Evolutionary conservation across 176 grass and related monocot genomes (phyloP), one percentile per base, ranked within the genome.

Genomic region (Musa acuminata): DNA sequence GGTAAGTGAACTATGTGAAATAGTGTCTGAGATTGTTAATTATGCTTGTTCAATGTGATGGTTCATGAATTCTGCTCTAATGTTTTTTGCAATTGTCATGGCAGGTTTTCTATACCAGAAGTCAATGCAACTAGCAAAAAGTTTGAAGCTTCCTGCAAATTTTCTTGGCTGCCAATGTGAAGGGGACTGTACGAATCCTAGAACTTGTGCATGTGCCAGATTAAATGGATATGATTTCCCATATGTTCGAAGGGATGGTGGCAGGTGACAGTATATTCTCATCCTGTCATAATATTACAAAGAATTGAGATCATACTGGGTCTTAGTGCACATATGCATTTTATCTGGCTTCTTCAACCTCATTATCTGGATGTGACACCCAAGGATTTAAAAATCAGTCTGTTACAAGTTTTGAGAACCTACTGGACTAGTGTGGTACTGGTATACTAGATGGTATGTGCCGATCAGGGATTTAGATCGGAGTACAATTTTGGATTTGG

Each of bases 151-250:
- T 27, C 88, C 86, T 24, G 64, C 78, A 52, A 82, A 83, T 76
- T 82, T 77, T 80, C 35, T 10, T 50, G 90, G 94, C n/a, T 98
- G 94, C 8, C 77, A 91, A 13, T 98, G 94, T 66, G 55, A 74
- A 78, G 94, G 88, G 58, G 94, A 93, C 80, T 98, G 94, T 5
- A 69, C 86, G 16, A 83, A 48, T 80, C 84, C 89, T 48, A 89
- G 78, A 85, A 69, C 84, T n/a, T 98, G 94, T 52, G 82, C 82
- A 65, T 98, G 94, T 76, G 94, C 94, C 19, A 64, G 79, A 71
- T 80, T 89, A 24, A 98, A 98, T 75, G 94, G 85, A 26, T 82
- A 80, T 26, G 80, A 93, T 75, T 81, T 98, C 16, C 85, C 94
- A 20, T 98, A 98, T 23, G 94, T 98, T n/a, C 82, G 67, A 52